phyloP scores from a whole-genome alignment of 768 basidiomycete species.

The Pholiota molesta region DNA sequence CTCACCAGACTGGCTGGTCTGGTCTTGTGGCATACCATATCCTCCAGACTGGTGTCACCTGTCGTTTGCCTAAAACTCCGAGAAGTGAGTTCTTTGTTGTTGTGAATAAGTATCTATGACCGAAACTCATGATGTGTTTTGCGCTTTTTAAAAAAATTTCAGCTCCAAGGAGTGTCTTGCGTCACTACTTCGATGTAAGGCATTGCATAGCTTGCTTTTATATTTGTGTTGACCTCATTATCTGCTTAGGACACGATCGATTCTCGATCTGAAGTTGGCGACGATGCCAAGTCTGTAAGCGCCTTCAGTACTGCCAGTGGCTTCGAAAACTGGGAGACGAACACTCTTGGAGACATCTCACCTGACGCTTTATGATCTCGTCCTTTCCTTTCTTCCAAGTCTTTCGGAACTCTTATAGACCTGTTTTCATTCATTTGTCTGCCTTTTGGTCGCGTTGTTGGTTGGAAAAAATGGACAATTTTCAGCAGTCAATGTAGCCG shows the following conservation, averaged over 20 bases:
- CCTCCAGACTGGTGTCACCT: conserved; percentile 85
- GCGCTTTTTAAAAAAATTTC: conserved; percentile 11
- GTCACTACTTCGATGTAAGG: conserved; percentile 94
- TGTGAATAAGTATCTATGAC: neutral
- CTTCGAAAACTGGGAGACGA: conserved; percentile 27
- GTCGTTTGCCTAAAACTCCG: conserved; percentile 92
- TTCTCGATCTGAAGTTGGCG: conserved; percentile 71
- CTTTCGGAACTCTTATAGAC: neutral
- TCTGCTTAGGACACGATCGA: conserved; percentile 69
- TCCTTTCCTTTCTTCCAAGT: neutral
- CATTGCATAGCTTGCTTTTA: neutral
- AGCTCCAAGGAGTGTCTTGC: conserved; percentile 87
- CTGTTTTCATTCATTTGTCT: neutral
- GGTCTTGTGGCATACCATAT: conserved; percentile 92
- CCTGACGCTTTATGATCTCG: conserved; percentile 26
- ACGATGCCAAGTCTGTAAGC: conserved; percentile 68
- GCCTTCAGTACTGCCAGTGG: conserved; percentile 48
- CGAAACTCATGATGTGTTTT: neutral
- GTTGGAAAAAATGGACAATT: neutral
- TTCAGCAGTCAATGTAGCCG: too few species aligned
- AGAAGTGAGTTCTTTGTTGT: conserved; percentile 61
- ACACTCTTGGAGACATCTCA: conserved; percentile 30
- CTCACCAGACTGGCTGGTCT: conserved; percentile 99
- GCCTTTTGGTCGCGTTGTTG: neutral
- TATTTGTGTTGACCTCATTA: conserved; percentile 6